These are phyloP conservation scores for Apiospora arundinis DNA, from an alignment of 2,329 filamentous ascomycete species.

Conservation along the genomic window DNA sequence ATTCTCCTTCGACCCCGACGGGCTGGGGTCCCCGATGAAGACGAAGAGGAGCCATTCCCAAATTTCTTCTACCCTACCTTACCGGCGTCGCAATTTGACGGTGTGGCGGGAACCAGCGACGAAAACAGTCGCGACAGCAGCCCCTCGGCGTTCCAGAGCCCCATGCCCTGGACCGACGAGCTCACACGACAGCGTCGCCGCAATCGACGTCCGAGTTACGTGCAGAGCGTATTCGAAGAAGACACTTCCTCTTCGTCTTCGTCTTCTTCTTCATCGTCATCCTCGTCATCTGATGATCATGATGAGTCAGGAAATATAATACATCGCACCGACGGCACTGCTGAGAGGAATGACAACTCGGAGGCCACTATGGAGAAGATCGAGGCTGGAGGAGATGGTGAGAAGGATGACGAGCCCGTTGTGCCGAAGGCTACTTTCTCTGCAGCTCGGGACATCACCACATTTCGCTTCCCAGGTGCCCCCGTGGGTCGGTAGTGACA, in stretches of 20 bases:
- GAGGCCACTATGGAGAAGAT: neutral
- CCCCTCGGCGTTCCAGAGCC: neutral
- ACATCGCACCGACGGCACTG: neutral
- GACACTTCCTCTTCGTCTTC: neutral
- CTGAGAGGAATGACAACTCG: neutral
- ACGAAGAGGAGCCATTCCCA: neutral
- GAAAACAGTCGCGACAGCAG: neutral
- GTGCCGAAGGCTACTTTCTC: accelerated
- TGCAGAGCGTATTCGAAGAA: neutral
- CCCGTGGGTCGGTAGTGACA: no score
- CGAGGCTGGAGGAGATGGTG: neutral
- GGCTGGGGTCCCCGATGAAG: neutral
- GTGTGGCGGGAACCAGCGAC: no score
- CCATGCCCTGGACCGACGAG: neutral
- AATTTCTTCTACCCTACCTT: neutral
- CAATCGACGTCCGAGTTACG: neutral
- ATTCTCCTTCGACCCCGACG: neutral
- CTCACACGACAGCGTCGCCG: neutral
- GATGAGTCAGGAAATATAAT: neutral
- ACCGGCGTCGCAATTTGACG: neutral
- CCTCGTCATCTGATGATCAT: neutral
- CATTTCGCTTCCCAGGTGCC: neutral
- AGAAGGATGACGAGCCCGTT: neutral
- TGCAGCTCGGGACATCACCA: neutral
- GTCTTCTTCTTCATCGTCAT: neutral